Conservation (phyloP, 257 asterid genomes). For the Galeopsis tetrahit region DNA sequence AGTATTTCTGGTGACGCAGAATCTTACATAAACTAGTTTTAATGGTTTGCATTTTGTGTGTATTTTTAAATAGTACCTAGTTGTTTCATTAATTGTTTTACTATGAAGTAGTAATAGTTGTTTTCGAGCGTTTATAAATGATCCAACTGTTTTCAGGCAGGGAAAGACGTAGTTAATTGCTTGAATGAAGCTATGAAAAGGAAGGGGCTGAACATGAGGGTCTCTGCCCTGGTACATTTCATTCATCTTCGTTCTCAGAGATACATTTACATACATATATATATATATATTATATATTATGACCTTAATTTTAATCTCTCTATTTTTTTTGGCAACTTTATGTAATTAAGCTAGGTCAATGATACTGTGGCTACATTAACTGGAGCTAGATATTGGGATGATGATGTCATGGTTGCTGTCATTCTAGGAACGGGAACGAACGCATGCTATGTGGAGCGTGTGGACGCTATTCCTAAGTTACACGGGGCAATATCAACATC, state of each 20-base stretch:
- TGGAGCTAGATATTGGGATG: conserved; percentile 81
- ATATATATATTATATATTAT: neutral
- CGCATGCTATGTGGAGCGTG: conserved; percentile 72
- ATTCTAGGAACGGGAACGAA: conserved; percentile 83
- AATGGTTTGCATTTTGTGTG: too few species aligned
- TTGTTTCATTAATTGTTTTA: too few species aligned
- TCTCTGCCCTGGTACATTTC: conserved; percentile 70
- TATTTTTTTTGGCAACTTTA: neutral
- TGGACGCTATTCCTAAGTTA: conserved; percentile 66
- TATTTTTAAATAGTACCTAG: too few species aligned
- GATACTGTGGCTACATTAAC: conserved; percentile 86
- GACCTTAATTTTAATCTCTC: neutral
- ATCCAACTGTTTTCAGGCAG: conserved; percentile 53
- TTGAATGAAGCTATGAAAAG: conserved; percentile 78
- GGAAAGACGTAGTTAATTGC: conserved; percentile 78
- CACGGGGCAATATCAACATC: conserved; percentile 40
- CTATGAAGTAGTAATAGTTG: too few species aligned
- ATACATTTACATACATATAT: neutral
- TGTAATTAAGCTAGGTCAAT: conserved; percentile 67
- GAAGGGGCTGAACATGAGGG: conserved; percentile 65
- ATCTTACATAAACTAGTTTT: neutral
- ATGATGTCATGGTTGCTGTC: conserved; percentile 80
- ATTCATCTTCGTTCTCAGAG: conserved; percentile 5
- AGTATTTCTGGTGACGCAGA: conserved; percentile 37
- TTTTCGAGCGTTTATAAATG: neutral